phyloP scores from a whole-genome alignment of 306 rosid genomes.

The Casuarina equisetifolia region DNA sequence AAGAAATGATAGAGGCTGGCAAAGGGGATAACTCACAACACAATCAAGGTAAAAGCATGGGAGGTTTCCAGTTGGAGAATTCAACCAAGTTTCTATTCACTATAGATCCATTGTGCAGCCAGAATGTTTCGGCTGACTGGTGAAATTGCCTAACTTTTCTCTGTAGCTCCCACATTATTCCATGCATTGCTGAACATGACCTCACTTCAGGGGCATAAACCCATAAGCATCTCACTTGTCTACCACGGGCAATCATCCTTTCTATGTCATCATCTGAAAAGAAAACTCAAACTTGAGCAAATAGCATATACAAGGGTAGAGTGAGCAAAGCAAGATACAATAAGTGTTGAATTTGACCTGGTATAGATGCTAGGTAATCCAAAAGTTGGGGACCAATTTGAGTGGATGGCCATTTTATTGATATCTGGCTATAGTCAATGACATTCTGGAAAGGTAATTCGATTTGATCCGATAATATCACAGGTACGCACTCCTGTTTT shows the following conservation, averaged over 20 bases:
- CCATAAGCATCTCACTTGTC: slow-evolving; percentile 74
- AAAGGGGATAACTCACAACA: slow-evolving; percentile 8
- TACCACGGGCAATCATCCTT: slow-evolving; percentile 65
- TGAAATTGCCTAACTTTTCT: slow-evolving; percentile 89
- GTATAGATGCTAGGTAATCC: slow-evolving; percentile 85
- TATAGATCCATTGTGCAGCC: slow-evolving; percentile 83
- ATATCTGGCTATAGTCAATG: slow-evolving; percentile 78
- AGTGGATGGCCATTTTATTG: slow-evolving; percentile 94
- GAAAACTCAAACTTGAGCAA: neutral
- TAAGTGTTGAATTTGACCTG: slow-evolving; percentile 54
- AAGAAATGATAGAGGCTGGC: slow-evolving; percentile 26
- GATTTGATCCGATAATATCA: slow-evolving; percentile 76
- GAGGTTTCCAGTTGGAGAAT: slow-evolving; percentile 76
- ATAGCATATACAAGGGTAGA: neutral
- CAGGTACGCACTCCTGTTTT: slow-evolving; percentile 90
- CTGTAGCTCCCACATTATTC: slow-evolving; percentile 91
- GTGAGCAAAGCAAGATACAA: slow-evolving; percentile 20
- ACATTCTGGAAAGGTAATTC: slow-evolving; percentile 96
- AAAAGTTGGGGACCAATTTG: slow-evolving; percentile 73
- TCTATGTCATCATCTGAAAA: slow-evolving; percentile 65
- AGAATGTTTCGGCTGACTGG: slow-evolving; percentile 89
- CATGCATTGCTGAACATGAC: slow-evolving; percentile 87
- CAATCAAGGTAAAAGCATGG: slow-evolving; percentile 76
- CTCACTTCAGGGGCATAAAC: slow-evolving; percentile 64
- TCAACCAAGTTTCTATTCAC: slow-evolving; percentile 67